Evolutionary conservation across 1,139 yeast species (phyloP).

Genomic region (Torulaspora globosa): DNA sequence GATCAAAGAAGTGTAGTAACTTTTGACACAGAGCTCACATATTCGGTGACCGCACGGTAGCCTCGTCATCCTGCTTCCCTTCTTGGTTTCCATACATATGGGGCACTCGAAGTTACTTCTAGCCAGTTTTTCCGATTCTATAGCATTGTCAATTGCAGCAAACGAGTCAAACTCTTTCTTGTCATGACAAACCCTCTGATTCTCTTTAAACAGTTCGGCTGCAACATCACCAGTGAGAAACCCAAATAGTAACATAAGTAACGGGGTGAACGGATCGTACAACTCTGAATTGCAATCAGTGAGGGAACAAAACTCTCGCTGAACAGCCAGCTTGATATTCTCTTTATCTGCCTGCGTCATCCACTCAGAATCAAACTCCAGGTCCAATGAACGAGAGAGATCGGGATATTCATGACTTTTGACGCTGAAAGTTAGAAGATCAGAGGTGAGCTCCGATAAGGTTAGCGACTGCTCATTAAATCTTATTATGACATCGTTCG

Average conservation of each 20-base stretch:
- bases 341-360: constrained; percentile 25
- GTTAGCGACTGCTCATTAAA: constrained; percentile 12
- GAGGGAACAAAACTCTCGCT: constrained; percentile 38
- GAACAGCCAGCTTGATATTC: constrained; percentile 28
- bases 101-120: constrained; percentile 49
- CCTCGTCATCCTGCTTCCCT: constrained; percentile 46
- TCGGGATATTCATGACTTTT: constrained; percentile 28
- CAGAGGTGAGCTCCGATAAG: constrained; percentile 19
- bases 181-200: constrained; percentile 17
- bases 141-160: constrained; percentile 25
- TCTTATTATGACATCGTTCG: constrained; percentile 10
- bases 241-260: constrained; percentile 47
- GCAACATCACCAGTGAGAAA: constrained; percentile 39
- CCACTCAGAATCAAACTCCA: constrained; percentile 35
- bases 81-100: constrained; percentile 53
- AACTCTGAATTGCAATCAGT: constrained; percentile 31
- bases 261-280: constrained; percentile 39
- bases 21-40: constrained; percentile 49
- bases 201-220: constrained; percentile 25
- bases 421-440: constrained; percentile 26
- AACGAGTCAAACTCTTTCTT: constrained; percentile 23
- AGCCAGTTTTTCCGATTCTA: constrained; percentile 38
- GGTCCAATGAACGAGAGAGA: constrained; percentile 34
- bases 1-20: constrained; percentile 47
- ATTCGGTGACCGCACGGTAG: constrained; percentile 48